Conservation (phyloP, 2,329 filamentous ascomycete genomes). For the Aspergillus glaucus region DNA sequence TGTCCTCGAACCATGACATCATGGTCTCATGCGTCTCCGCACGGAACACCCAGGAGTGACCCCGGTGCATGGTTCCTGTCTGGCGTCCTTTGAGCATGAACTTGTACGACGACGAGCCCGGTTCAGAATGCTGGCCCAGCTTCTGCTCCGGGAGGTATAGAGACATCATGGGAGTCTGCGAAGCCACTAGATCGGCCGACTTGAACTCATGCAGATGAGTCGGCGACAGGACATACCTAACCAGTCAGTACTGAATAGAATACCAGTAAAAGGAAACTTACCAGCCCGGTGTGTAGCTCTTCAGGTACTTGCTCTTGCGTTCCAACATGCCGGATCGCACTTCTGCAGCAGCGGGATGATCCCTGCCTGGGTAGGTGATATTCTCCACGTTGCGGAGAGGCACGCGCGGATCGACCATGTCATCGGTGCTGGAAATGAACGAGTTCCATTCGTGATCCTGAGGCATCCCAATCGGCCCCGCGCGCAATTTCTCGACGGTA, state of each 20-base stretch:
- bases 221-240: constrained; percentile 87
- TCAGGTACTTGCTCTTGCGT: constrained; percentile 97
- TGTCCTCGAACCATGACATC: constrained; percentile 94
- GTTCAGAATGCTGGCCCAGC: constrained; percentile 80
- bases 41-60: constrained; percentile 63
- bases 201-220: constrained; percentile 99
- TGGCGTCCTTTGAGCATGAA: constrained; percentile 97
- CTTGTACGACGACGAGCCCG: constrained; percentile 86
- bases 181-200: constrained; percentile 79
- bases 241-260: neutral
- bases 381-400: constrained; percentile 71
- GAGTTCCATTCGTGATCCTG: constrained; percentile 86
- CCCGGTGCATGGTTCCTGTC: constrained; percentile 83
- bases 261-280: constrained; percentile 41
- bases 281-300: constrained; percentile 95
- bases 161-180: constrained; percentile 89
- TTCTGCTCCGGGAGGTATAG: constrained; percentile 92
- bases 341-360: constrained; percentile 76
- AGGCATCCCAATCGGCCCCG: constrained; percentile 83
- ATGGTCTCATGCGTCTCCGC: constrained; percentile 79
- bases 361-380: constrained; percentile 85
- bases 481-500: constrained; percentile 72
- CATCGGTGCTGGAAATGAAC: constrained; percentile 73
- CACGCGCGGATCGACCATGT: constrained; percentile 79
- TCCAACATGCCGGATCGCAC: constrained; percentile 87